Evolutionary conservation across 2,329 filamentous ascomycete species (phyloP), one percentile per base, ranked within the genome.

Genomic region (Fusarium azukiicola): DNA sequence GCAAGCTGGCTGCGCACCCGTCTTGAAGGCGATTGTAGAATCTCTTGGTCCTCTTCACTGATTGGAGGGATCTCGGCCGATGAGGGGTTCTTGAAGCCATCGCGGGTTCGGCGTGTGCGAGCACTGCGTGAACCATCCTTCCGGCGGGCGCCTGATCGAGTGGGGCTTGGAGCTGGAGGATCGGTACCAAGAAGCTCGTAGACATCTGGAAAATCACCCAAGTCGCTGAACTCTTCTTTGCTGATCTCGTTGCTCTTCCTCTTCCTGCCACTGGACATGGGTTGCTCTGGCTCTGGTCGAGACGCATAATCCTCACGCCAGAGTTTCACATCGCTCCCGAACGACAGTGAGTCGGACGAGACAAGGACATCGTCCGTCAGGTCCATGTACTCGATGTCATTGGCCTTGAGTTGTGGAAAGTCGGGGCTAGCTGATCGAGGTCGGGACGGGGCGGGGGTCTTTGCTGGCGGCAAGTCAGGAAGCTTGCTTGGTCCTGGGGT

Each of bases 141-240:
- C 52, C 79, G 80, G 58, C 78, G 84, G 56, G 71, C 64, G 23
- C 72, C 58, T 21, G 79, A 82, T 67, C 81, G 80, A 17, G 78
- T 83, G 6, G 87, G 87, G n/a, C 87, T 88, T 5, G 86, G 84
- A 32, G 81, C 80, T 21, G 84, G 87, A 54, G 86, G 87, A 17
- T 87, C 83, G 19, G 88, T 89, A 40, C 88, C 90, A 16, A 89
- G 83, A 64, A 90, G 85, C 64, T 92, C 87, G 76, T 91, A 89
- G 12, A 94, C 90, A 76, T 94, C 92, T 0, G 91, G 91, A 61
- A 92, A 93, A 23, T 91, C 88, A 46, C 90, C 89, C 19, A 89
- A 84, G 7, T 87, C 85, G 21, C 83, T 85, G 19, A 84, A 82
- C 17, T 86, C 84, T 38, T 84, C 81, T 73, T 85, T 87, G 74